Evolutionary conservation across 2,329 filamentous ascomycete genomes (phyloP).

Genomic region (Penicillium corylophilum): DNA sequence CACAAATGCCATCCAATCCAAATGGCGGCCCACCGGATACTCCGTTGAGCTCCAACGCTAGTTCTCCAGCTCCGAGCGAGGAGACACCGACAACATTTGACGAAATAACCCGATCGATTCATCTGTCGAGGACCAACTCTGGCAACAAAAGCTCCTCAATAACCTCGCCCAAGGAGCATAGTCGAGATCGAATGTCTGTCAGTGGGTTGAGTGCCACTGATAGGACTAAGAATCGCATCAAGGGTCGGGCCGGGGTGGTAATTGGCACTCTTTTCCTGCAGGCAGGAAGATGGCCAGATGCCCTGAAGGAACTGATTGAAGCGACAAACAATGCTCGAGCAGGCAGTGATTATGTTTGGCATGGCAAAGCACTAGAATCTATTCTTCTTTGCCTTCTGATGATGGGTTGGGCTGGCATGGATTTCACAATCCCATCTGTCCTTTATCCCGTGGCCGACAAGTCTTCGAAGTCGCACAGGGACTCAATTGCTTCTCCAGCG

Average conservation of each 20-base stretch:
- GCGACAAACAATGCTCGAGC: constrained; percentile 74
- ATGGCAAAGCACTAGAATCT: constrained; percentile 89
- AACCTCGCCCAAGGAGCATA: constrained; percentile 50
- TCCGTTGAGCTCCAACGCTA: constrained; percentile 39
- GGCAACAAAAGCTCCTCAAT: constrained; percentile 37
- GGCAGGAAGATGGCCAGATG: constrained; percentile 86
- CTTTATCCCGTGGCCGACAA: constrained; percentile 54
- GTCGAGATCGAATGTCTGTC: constrained; percentile 61
- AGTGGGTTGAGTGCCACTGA: constrained; percentile 76
- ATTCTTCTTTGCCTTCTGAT: constrained; percentile 80
- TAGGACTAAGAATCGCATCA: constrained; percentile 75
- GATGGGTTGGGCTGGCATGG: constrained; percentile 77
- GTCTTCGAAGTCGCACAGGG: constrained; percentile 44
- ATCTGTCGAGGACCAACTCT: constrained; percentile 39
- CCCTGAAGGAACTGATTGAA: constrained; percentile 77
- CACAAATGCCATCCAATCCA: constrained; percentile 51
- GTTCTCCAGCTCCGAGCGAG: constrained; percentile 37
- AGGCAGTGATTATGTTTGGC: constrained; percentile 92
- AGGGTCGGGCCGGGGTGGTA: constrained; percentile 73
- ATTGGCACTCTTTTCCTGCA: constrained; percentile 84
- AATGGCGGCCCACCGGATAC: constrained; percentile 33
- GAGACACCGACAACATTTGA: constrained; percentile 56
- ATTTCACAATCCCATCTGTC: constrained; percentile 64
- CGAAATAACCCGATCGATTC: constrained; percentile 49
- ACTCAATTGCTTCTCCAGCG: constrained; percentile 42